phyloP scores from a whole-genome alignment of 495 filamentous ascomycete species.

The Penicillium fimorum region DNA sequence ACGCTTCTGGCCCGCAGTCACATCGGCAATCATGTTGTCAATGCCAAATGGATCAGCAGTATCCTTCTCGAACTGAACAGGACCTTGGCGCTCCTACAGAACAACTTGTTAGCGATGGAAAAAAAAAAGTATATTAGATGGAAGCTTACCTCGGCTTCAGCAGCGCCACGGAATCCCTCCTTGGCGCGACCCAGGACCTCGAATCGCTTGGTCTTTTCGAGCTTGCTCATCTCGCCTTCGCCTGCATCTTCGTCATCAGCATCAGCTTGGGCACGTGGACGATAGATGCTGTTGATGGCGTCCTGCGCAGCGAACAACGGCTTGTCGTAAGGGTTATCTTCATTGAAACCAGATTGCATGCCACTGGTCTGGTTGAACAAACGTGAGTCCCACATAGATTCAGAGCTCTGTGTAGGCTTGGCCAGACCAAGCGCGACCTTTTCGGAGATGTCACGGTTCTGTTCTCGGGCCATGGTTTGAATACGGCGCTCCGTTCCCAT shows the following conservation, averaged over 20 bases:
- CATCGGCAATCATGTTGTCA: slow-evolving; percentile 86
- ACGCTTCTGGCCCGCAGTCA: slow-evolving; percentile 68
- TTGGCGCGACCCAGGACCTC: slow-evolving; percentile 86
- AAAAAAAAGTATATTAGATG: background rate
- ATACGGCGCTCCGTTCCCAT: slow-evolving; percentile 93
- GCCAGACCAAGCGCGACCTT: slow-evolving; percentile 94
- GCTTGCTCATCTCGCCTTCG: slow-evolving; percentile 79
- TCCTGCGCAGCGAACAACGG: slow-evolving; percentile 96
- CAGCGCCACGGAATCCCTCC: slow-evolving; percentile 81
- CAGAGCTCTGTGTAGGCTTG: slow-evolving; percentile 85
- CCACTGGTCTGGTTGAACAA: slow-evolving; percentile 93
- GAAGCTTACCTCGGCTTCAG: slow-evolving; percentile 73
- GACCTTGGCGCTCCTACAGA: slow-evolving; percentile 70
- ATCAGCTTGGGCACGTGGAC: slow-evolving; percentile 66
- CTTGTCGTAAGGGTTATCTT: slow-evolving; percentile 97
- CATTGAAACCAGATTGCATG: slow-evolving; percentile 89
- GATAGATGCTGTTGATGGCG: slow-evolving; percentile 91
- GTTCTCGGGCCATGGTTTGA: slow-evolving; percentile 89
- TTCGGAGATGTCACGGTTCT: slow-evolving; percentile 95
- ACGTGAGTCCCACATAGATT: slow-evolving; percentile 94
- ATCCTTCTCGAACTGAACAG: slow-evolving; percentile 98
- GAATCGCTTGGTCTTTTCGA: slow-evolving; percentile 79
- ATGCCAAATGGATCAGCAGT: slow-evolving; percentile 85
- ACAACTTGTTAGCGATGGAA: slow-evolving; percentile 23
- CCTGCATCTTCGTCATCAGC: slow-evolving; percentile 78